Conservation (phyloP, 371 early-diverging fungal species). For the Mortierella sp. region DNA sequence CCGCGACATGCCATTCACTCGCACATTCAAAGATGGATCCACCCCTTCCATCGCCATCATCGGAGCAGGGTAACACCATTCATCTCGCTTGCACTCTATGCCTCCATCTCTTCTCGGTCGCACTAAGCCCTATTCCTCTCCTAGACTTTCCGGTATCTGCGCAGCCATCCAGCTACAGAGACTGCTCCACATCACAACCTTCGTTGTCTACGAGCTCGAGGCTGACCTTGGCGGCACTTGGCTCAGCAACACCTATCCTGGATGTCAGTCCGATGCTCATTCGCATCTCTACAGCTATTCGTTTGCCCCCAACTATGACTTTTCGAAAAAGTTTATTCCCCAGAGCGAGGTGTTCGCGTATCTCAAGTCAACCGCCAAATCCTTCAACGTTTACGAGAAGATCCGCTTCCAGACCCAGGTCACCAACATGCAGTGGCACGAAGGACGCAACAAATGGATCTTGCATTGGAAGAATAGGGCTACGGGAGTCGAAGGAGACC, state of each 20-base stretch:
- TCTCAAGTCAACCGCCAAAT: conserved; percentile 33
- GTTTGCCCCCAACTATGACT: conserved; percentile 50
- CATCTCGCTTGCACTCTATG: too few species aligned
- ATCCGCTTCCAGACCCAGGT: conserved; percentile 34
- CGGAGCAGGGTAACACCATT: conserved; percentile 35
- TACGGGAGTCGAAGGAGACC: conserved; percentile 11
- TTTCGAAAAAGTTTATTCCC: conserved; percentile 26
- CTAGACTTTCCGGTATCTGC: conserved; percentile 40
- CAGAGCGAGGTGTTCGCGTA: conserved; percentile 33
- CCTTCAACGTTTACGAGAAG: conserved; percentile 46
- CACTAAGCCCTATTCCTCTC: conserved; percentile 3
- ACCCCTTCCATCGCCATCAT: conserved; percentile 41
- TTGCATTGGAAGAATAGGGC: conserved; percentile 24
- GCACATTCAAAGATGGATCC: conserved; percentile 35
- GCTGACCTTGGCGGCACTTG: conserved; percentile 44
- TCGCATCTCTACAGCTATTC: conserved; percentile 41
- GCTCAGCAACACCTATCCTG: conserved; percentile 45
- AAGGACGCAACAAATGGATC: conserved; percentile 35
- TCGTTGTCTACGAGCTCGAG: conserved; percentile 43
- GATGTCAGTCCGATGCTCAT: conserved; percentile 34
- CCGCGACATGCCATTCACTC: conserved; percentile 21
- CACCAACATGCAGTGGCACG: conserved; percentile 39
- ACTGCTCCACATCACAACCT: conserved; percentile 34
- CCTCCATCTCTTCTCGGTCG: too few species aligned
- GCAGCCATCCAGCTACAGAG: conserved; percentile 47